Evolutionary conservation across 2,329 filamentous ascomycete genomes (phyloP), one percentile per base, ranked within the genome.

Genomic region (Rutstroemia sp.): DNA sequence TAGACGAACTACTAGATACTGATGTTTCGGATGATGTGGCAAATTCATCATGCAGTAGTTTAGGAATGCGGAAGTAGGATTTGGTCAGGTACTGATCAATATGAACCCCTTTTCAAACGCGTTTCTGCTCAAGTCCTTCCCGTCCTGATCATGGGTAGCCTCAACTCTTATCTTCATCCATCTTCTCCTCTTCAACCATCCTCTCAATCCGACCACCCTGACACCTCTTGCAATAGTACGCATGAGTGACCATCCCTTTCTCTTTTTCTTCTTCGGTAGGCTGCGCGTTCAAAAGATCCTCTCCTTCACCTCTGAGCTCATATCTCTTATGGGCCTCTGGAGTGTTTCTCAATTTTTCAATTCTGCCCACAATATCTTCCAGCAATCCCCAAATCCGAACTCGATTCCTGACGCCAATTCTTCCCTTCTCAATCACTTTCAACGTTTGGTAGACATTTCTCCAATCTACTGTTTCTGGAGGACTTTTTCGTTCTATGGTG

Each of bases 401-500:
- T 49, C 57, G 44, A 14, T 57, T 58, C 40, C 42, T 55, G 45
- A 57, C 36, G 1, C 57, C 57, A 10, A 57, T 2, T 7, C 42
- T 50, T 7, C 42, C 50, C 44, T 45, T 54, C 39, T 47, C 50
- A 27, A 57, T 21, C 25, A 57, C 36, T 51, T 42, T 52, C 16
- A 58, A 25, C 7, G 48, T 21, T 51, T 49, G 39, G 38, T 55
- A 58, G 3, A 60, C 47, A 10, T 10, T 16, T 17, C 50, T 49
- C 57, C 58, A 60, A 52, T 53, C 44, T 19, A 54, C 2, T 27
- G 42, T 39, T 44, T 46, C 42, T 12, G 30, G 30, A 42, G 14
- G 27, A 3, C 19, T 36, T 50, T 17, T 42, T n/a, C 39, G 7
- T 19, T 42, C 39, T 42, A 40, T 36, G 9, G 19, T 40, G 27